phyloP scores from a whole-genome alignment of 306 rosid genomes.

The Malus fusca region DNA sequence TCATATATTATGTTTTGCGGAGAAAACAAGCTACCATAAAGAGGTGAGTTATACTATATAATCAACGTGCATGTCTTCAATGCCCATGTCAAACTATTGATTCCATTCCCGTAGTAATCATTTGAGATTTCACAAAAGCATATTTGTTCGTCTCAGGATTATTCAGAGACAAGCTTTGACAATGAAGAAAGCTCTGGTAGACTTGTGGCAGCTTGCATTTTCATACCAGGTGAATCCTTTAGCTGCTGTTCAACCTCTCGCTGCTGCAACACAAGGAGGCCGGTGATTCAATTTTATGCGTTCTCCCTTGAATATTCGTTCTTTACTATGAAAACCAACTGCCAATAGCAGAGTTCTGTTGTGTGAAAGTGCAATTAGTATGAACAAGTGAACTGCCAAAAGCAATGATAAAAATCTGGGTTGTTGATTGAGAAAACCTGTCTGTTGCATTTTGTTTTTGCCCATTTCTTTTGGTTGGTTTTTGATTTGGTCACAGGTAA shows the following conservation, averaged over 20 bases:
- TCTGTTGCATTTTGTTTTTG: too few relatives aligned
- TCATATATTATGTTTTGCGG: constrained; percentile 38
- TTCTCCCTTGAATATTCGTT: not conserved
- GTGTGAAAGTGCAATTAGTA: not conserved
- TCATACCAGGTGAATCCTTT: constrained; percentile 87
- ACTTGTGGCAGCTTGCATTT: constrained; percentile 86
- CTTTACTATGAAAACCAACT: not conserved
- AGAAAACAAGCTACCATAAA: constrained; percentile 50
- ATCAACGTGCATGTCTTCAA: not conserved
- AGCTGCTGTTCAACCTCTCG: constrained; percentile 63
- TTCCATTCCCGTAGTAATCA: not conserved
- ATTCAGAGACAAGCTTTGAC: constrained; percentile 33
- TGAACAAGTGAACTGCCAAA: not conserved
- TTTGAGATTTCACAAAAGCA: not conserved
- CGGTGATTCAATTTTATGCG: not conserved
- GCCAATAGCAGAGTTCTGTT: not conserved
- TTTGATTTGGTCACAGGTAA: not conserved
- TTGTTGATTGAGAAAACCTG: too few relatives aligned
- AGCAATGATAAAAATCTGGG: too few relatives aligned
- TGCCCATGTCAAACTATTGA: not conserved
- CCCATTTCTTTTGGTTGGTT: not conserved
- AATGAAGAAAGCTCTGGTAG: constrained; percentile 50
- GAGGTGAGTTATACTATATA: constrained; percentile 34
- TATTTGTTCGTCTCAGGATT: constrained; percentile 31
- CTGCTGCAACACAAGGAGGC: constrained; percentile 20